Base-by-base conservation (phyloP, 2,329 filamentous ascomycete species). In the Cylindrodendrum hubeiense region DNA sequence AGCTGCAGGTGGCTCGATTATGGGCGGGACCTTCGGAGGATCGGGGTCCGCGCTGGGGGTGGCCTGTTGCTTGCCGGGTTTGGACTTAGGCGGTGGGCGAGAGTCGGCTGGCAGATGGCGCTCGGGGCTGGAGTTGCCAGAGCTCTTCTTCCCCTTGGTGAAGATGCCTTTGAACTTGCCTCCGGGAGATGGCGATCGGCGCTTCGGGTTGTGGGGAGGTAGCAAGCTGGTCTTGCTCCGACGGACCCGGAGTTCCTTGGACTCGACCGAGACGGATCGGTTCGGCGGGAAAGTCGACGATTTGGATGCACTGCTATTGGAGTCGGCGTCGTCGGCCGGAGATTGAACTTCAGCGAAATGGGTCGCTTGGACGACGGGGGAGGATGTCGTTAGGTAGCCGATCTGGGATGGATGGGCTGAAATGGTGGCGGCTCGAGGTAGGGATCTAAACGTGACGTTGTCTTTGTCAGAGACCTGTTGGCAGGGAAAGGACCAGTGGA, bases 91-190 rank as follows among this genome's bases (percentile, higher is more conserved):
- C 67, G 67, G 65, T 67, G 60, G 70, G 49, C 51, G 73, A 63
- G 65, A 56, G 34, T 71, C 70, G 60, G 58, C 58, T 21, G 57
- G 60, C 17, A 58, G 63, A 37, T 56, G 67, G 17, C 68, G 68
- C 47, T 75, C 73, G 43, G 71, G 67, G 54, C 71, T 74, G 3
- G 71, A 67, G 26, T 61, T 72, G 28, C 58, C 65, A 10, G 69
- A 70, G 52, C 62, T 71, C 67, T 67, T 75, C 39, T 67, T 75
- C 17, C 71, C 66, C 26, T 69, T 87, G n/a, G n/a, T n/a, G 74
- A 96, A 93, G 13, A 91, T 91, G 75, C 91, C 73, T 52, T 74
- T 91, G 66, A 95, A 83, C 74, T 90, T 93, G 74, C 89, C 88
- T 55, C 87, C 89, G 12, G 92, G 91, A 10, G 93, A 95, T 21